phyloP scores from a whole-genome alignment of 1,284 basidiomycete genomes.

The Ceratobasidium sp. region DNA sequence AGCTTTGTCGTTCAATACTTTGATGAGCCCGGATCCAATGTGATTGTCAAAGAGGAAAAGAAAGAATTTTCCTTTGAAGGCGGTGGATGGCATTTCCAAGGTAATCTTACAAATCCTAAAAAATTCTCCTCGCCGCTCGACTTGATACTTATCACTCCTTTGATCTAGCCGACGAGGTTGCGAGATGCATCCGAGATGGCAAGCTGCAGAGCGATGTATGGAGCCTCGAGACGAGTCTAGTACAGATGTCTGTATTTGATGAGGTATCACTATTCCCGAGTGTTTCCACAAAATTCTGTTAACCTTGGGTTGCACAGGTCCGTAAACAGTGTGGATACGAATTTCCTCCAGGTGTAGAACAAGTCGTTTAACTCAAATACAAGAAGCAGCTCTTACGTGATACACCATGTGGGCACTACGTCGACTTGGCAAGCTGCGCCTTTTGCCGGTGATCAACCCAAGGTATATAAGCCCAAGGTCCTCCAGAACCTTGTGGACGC shows the following conservation, averaged over 20 bases:
- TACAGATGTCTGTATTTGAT: slow-evolving; percentile 49
- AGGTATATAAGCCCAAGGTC: neutral
- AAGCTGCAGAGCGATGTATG: slow-evolving; percentile 48
- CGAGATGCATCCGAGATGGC: slow-evolving; percentile 72
- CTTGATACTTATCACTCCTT: too few species aligned
- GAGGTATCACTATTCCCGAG: slow-evolving; percentile 40
- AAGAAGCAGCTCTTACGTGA: slow-evolving; percentile 10
- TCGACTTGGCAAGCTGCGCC: neutral
- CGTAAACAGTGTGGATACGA: slow-evolving; percentile 47
- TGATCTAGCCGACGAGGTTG: slow-evolving; percentile 61
- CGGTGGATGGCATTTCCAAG: slow-evolving; percentile 73
- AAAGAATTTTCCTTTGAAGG: slow-evolving; percentile 62
- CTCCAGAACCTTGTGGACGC: too few species aligned
- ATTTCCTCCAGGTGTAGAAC: slow-evolving; percentile 49
- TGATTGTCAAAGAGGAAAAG: slow-evolving; percentile 48
- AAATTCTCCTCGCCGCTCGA: too few species aligned
- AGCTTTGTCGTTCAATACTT: slow-evolving; percentile 74
- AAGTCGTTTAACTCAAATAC: slow-evolving; percentile 41
- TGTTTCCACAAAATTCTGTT: neutral
- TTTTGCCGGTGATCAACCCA: neutral
- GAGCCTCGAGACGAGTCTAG: slow-evolving; percentile 47
- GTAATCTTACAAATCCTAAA: slow-evolving; percentile 61
- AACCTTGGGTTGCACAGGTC: slow-evolving; percentile 15
- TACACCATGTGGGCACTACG: neutral
- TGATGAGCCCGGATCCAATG: slow-evolving; percentile 65